Evolutionary conservation across 2,329 filamentous ascomycete genomes (phyloP).

Genomic region (Aspergillus nomiae): DNA sequence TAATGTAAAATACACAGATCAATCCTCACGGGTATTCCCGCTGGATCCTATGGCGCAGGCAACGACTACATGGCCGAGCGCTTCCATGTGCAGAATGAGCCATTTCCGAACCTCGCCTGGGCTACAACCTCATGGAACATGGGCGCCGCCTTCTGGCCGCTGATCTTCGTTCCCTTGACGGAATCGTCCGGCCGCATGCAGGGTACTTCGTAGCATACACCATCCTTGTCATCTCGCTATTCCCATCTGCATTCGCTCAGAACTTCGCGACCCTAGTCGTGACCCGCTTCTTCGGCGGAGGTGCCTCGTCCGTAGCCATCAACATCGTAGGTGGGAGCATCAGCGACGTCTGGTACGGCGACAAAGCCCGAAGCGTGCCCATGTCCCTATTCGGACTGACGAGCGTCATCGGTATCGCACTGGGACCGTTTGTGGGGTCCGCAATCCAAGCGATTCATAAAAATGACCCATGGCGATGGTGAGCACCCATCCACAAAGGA

Average conservation of each 20-base stretch:
- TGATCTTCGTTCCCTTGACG: constrained; percentile 39
- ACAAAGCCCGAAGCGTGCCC: constrained; percentile 42
- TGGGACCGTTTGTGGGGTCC: constrained; percentile 49
- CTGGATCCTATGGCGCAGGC: constrained; percentile 43
- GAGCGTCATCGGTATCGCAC: constrained; percentile 45
- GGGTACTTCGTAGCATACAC: constrained; percentile 48
- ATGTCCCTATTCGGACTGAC: constrained; percentile 49
- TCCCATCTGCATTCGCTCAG: constrained; percentile 46
- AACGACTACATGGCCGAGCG: constrained; percentile 31
- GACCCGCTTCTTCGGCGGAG: constrained; percentile 48
- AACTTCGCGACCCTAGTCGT: constrained; percentile 50
- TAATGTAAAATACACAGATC: constrained; percentile 25
- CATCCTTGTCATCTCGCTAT: constrained; percentile 43
- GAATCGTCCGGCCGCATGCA: constrained; percentile 47
- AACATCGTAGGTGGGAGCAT: constrained; percentile 44
- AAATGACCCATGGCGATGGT: constrained; percentile 43
- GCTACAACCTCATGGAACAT: constrained; percentile 40
- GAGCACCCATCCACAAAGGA: too few relatives aligned
- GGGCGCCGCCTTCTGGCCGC: constrained; percentile 40
- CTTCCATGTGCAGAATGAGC: constrained; percentile 37
- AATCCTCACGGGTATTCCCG: constrained; percentile 44
- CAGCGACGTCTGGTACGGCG: constrained; percentile 40
- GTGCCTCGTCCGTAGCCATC: constrained; percentile 45
- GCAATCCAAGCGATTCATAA: constrained; percentile 40
- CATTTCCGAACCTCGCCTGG: constrained; percentile 37